These are phyloP conservation scores for Solanum hybrid DNA, from an alignment of 305 asterid species.

Conservation along the genomic window DNA sequence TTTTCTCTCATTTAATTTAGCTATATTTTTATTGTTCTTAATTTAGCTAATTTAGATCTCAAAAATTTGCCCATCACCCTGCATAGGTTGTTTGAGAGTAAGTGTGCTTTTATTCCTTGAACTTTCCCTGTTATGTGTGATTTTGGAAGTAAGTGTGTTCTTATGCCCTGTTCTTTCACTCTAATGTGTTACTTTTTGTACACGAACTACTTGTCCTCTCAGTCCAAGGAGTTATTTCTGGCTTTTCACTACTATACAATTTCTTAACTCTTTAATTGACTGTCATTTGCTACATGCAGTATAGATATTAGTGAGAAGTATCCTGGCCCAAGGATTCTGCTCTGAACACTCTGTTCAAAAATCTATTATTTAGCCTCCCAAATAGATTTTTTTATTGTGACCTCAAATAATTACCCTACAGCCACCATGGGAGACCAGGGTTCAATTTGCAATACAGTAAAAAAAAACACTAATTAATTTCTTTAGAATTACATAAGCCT, in stretches of 20 bases:
- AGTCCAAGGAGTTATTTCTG: not conserved
- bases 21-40: not conserved
- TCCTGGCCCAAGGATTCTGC: not conserved
- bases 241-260: not conserved
- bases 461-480: not conserved
- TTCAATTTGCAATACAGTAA: not conserved
- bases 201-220: not conserved
- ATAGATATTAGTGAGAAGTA: not conserved
- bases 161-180: not conserved
- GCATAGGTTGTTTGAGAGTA: not conserved
- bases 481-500: not conserved
- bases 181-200: not conserved
- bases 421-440: not conserved
- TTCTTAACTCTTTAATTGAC: not conserved
- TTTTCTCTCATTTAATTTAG: not conserved
- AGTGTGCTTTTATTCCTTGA: not conserved
- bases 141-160: not conserved
- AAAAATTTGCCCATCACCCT: not conserved
- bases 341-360: not conserved
- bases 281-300: not conserved
- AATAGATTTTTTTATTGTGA: not conserved
- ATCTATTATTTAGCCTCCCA: not conserved
- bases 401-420: not conserved
- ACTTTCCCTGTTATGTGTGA: not conserved
- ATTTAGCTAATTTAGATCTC: not conserved